Evolutionary conservation across 768 basidiomycete genomes (phyloP).

Genomic region (Glaciozyma antarctica): DNA sequence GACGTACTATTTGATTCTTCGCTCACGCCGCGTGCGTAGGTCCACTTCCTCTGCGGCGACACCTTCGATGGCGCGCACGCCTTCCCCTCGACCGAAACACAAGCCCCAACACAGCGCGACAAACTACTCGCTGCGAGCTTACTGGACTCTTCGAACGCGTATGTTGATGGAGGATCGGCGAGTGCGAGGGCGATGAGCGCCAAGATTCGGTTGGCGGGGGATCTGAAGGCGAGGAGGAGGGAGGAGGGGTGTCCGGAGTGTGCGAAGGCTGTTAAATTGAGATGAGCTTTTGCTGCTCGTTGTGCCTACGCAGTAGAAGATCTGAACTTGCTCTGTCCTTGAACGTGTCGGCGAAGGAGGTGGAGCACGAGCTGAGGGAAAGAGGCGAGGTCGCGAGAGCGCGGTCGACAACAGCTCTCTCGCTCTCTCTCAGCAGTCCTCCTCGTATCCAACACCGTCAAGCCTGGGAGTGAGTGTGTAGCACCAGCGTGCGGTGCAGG

Average conservation of each 20-base stretch:
- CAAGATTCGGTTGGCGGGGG: not conserved
- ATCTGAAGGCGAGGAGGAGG: not conserved
- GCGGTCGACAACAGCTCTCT: no score
- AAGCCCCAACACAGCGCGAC: conserved; percentile 9
- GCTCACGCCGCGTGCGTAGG: not conserved
- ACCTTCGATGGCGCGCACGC: conserved; percentile 24
- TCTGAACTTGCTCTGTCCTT: no score
- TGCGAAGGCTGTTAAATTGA: not conserved
- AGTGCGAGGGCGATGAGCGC: not conserved
- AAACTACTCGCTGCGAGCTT: conserved; percentile 22
- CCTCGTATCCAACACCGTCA: no score
- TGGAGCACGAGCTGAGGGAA: no score
- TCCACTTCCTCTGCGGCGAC: conserved; percentile 32
- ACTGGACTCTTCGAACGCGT: not conserved
- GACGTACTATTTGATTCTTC: not conserved
- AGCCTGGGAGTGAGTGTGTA: no score
- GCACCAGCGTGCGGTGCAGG: no score
- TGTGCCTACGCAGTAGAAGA: no score
- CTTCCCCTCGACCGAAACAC: conserved; percentile 16
- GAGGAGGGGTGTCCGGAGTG: not conserved
- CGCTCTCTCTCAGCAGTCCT: no score
- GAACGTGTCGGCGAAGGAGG: no score
- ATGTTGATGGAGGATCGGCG: not conserved
- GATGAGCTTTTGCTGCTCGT: no score
- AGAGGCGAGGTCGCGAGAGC: no score